Percentiles rank a stretch among this genome's conserved stretches.
Conservation (phyloP, 441 rosid species). For the Melastoma candidum region DNA sequence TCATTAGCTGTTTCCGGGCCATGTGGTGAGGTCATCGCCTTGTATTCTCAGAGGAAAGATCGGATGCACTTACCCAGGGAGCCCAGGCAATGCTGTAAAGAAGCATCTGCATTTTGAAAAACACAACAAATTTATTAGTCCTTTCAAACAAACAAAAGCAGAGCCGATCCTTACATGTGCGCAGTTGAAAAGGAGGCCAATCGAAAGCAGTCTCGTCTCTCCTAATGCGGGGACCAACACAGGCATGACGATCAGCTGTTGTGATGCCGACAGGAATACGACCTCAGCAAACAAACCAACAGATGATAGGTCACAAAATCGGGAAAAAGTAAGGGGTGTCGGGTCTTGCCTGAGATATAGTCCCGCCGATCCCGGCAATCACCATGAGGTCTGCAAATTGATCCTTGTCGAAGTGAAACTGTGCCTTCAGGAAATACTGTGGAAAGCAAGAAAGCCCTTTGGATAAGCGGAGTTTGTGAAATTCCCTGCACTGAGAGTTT, state of each 20-base stretch:
- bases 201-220: constrained; percentile 67
- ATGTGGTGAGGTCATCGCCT: too few relatives aligned
- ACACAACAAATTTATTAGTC: neutral
- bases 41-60: too few relatives aligned
- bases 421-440: constrained; percentile 88
- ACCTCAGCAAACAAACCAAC: constrained; percentile 10
- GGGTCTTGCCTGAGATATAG: constrained; percentile 63
- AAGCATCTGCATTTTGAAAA: constrained; percentile 47
- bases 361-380: constrained; percentile 67
- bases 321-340: too few relatives aligned
- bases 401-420: constrained; percentile 71
- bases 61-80: constrained; percentile 42
- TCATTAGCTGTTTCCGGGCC: constrained; percentile 13
- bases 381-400: constrained; percentile 89
- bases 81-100: constrained; percentile 79
- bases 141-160: neutral
- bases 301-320: neutral
- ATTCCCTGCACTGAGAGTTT: neutral
- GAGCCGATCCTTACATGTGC: constrained; percentile 40
- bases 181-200: constrained; percentile 62
- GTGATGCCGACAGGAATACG: constrained; percentile 4
- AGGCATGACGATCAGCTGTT: constrained; percentile 78
- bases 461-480: neutral
- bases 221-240: constrained; percentile 52
- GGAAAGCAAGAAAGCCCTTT: neutral